Evolutionary conservation across 2,329 filamentous ascomycete species (phyloP), one percentile per base, ranked within the genome.

Genomic region (Epichloe sp.): DNA sequence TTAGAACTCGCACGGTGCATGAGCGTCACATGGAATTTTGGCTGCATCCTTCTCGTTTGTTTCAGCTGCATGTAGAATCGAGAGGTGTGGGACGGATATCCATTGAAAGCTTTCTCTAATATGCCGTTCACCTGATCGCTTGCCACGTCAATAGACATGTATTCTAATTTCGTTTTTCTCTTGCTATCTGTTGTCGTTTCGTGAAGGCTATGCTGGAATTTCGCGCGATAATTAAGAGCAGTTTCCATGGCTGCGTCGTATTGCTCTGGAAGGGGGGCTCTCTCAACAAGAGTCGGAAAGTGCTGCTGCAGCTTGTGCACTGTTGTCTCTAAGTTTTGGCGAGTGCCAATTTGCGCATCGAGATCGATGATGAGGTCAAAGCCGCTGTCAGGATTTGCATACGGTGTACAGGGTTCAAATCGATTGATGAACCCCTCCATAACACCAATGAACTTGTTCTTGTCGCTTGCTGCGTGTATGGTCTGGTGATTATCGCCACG

Each of bases 401-500:
- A 75, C 1, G 76, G 70, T 56, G 90, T 78, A 53, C 89, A 75
- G 19, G 84, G 79, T 69, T 98, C 86, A 63, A 95, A 97, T 37
- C 93, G 82, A 12, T 79, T 68, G 57, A 98, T 75, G 68, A 98
- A 98, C 3, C 88, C 88, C 59, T 96, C 87, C 93, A 98, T 97
- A 59, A 98, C 95, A 5, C 80, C 79, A 45, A 93, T 74, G 51
- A 93, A 87, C 65, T 95, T 91, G 17, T 76, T 70, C 45, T 74
- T 68, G 44, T 85, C 79, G 51, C 86, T 85, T 44, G 80, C 85
- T 11, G 91, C 90, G 61, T 93, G 89, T 53, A 98, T 97, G 0
- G 93, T 98, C 69, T 98, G 93, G 65, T 98, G 93, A 62, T 97
- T 97, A 66, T 98, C 89, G 14, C 93, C 93, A 21, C 93, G 85